phyloP scores from a whole-genome alignment of 177 flowering plant species.

The Telopea speciosissima region DNA sequence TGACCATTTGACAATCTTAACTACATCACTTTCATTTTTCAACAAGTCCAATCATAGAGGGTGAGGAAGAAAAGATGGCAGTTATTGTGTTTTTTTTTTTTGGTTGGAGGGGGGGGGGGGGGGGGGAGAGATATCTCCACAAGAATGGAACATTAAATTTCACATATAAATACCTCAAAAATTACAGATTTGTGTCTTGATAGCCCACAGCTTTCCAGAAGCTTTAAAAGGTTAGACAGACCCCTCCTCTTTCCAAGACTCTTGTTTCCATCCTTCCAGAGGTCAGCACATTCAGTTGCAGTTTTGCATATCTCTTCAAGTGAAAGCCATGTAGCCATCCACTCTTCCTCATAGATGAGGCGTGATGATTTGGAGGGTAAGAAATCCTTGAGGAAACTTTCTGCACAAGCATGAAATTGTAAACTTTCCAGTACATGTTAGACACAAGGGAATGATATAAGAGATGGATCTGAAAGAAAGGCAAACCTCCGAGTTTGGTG shows the following conservation, averaged over 20 bases:
- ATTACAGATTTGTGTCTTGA: constrained; percentile 42
- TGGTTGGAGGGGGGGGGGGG: too few relatives aligned
- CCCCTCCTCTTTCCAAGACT: constrained; percentile 58
- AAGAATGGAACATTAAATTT: not conserved
- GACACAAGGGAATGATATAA: not conserved
- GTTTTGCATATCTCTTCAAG: constrained; percentile 38
- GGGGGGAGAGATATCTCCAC: not conserved
- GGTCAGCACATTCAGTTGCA: constrained; percentile 35
- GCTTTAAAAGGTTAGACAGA: constrained; percentile 53
- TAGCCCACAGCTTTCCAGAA: constrained; percentile 62
- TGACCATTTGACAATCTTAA: too few relatives aligned
- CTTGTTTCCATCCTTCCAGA: constrained; percentile 51
- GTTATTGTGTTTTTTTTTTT: too few relatives aligned
- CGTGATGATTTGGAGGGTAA: constrained; percentile 18
- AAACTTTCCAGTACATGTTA: not conserved
- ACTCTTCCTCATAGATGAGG: constrained; percentile 31
- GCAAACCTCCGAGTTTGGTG: constrained; percentile 22
- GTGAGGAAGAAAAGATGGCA: too few relatives aligned
- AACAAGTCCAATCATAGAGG: too few relatives aligned
- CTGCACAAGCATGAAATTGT: constrained; percentile 21
- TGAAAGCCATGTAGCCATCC: constrained; percentile 37
- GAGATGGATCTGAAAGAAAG: not conserved
- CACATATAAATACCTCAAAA: constrained; percentile 40
- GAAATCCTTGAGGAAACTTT: constrained; percentile 13
- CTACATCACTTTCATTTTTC: too few relatives aligned